Conservation (phyloP, 345 rosid species). For the Camelina laxa region DNA sequence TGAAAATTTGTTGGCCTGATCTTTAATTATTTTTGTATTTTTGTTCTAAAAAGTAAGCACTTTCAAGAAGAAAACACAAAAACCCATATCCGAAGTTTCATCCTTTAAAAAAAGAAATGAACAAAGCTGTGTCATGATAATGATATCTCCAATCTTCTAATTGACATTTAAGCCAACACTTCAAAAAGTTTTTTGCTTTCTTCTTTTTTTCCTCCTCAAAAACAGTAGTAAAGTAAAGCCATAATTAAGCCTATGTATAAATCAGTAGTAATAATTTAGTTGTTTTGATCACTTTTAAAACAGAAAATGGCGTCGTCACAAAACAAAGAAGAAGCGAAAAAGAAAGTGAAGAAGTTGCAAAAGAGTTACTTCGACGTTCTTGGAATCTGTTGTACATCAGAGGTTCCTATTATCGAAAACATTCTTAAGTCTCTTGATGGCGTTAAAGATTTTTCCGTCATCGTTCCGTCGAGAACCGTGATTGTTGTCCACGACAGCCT, state of each 20-base stretch:
- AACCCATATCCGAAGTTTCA: background rate
- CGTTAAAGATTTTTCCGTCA: conserved; percentile 64
- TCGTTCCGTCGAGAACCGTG: conserved; percentile 81
- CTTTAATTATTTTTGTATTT: background rate
- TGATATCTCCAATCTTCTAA: background rate
- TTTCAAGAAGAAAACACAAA: conserved; percentile 20
- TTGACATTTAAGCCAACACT: background rate
- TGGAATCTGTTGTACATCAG: conserved; percentile 92
- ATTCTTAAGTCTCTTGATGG: conserved; percentile 74
- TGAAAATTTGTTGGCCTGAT: background rate
- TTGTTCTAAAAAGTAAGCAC: background rate
- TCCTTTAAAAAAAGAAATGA: background rate
- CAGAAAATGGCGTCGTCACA: conserved; percentile 29
- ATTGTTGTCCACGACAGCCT: conserved; percentile 83
- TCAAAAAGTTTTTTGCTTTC: conserved; percentile 3
- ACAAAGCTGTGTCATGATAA: background rate
- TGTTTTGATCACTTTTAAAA: background rate
- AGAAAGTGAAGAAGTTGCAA: conserved; percentile 47
- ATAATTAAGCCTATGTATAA: background rate
- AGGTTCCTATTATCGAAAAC: conserved; percentile 72
- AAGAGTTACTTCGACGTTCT: conserved; percentile 93
- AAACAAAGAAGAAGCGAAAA: conserved; percentile 32
- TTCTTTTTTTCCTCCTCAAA: background rate
- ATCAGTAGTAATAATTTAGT: background rate
- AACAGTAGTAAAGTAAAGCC: conserved; percentile 4